These are phyloP conservation scores for Ceratobasidium sp. DNA, from an alignment of 1,284 basidiomycete genomes.

Conservation along the genomic window DNA sequence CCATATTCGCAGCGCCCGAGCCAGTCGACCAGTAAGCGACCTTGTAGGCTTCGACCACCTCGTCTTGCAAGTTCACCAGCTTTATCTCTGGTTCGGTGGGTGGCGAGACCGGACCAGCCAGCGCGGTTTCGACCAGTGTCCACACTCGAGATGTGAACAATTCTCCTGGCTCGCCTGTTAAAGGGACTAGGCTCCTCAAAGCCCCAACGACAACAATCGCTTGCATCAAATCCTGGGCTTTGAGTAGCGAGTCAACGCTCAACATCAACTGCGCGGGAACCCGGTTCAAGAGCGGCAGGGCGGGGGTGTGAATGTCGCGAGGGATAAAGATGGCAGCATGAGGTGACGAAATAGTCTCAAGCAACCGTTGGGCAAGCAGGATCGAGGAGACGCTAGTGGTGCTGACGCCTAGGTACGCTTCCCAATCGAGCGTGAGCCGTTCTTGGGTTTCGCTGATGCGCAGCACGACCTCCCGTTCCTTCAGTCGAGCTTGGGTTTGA, in stretches of 20 bases:
- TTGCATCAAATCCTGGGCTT: constrained; percentile 14
- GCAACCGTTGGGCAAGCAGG: constrained; percentile 5
- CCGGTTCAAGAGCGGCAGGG: not conserved
- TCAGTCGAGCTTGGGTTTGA: not conserved
- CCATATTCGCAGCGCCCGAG: not conserved
- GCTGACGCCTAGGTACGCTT: not conserved
- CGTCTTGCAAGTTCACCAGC: constrained; percentile 22
- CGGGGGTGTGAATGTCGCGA: not conserved
- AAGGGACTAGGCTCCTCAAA: constrained; percentile 4
- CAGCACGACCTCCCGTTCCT: constrained; percentile 9
- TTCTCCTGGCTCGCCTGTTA: not conserved
- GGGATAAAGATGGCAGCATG: constrained; percentile 14
- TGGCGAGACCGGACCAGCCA: not conserved
- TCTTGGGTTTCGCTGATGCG: constrained; percentile 5
- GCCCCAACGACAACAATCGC: constrained; percentile 15
- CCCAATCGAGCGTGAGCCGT: not conserved
- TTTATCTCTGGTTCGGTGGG: constrained; percentile 4
- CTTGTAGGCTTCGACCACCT: constrained; percentile 15
- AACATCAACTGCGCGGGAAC: constrained; percentile 24
- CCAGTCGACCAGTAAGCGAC: not conserved
- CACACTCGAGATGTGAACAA: constrained; percentile 4
- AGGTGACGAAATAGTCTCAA: constrained; percentile 11
- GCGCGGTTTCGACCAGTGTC: constrained; percentile 2
- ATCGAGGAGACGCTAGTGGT: not conserved
- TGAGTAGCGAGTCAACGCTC: constrained; percentile 10